Base-by-base conservation (phyloP, 1,139 yeast genomes). In the Saccharomyces hybrid region DNA sequence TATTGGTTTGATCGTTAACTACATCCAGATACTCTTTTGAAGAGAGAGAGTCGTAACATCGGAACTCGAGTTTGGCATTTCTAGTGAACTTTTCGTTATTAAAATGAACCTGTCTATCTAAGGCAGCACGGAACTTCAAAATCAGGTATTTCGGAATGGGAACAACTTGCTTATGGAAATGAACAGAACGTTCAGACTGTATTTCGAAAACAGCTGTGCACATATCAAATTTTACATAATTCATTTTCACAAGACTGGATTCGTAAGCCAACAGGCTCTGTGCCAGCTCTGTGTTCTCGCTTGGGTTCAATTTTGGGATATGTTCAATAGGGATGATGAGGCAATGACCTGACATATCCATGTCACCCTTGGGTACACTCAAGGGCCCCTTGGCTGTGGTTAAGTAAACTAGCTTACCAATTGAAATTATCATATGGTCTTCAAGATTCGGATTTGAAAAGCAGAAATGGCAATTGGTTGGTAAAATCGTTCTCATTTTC, bases 301-400 rank as follows among this genome's bases (percentile, higher is more conserved):
- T 55, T 60, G 4, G 64, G 48, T 1, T 59, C 61, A 16, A 55
- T 62, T 67, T 78, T 0, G 96, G 79, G 7, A 77, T 73, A 68
- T 91, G 98, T 9, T 84, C 82, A 25, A 91, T 79, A 0, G 97
- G 96, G n/a, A 89, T 82, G 7, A 90, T 77, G 49, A 91, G 75
- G 13, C 88, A 87, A 73, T 91, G 97, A 0, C 95, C 96, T 0
- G 95, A 81, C 64, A 88, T 83, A 8, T 76, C 75, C 65, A 79
- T 67, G 8, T 67, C 65, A 20, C 66, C 67, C 25, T 68, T 61
- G 2, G 84, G 78, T 47, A 78, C 71, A 0, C 89, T 79, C 28
- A 91, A 70, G 0, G 97, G 97, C 0, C 98, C 98, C 64, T 88
- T 89, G 0, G 97, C 96, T 14, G 85, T 76, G 0, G 97, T 86